These are phyloP conservation scores for Boechera stricta DNA, from an alignment of 345 rosid species.

Conservation along the genomic window DNA sequence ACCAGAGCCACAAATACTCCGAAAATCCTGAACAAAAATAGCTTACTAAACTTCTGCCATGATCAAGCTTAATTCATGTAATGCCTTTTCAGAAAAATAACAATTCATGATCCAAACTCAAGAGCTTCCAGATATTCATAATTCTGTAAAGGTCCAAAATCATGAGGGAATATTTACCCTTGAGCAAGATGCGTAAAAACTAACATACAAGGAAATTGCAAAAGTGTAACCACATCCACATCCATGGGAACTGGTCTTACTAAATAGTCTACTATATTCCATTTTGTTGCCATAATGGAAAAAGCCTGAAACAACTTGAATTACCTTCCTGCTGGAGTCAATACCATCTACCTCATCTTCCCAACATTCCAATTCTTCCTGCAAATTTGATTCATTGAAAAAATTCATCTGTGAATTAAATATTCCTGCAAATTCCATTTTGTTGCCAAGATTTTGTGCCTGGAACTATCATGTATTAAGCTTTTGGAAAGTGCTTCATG, in stretches of 20 bases:
- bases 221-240: neutral
- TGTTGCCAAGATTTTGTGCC: neutral
- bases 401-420: neutral
- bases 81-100: neutral
- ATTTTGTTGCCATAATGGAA: neutral
- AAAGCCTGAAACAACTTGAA: slow-evolving; percentile 5
- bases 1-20: neutral
- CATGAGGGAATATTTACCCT: neutral
- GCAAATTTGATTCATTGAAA: slow-evolving; percentile 35
- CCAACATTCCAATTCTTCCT: slow-evolving; percentile 77
- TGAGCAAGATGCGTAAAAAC: neutral
- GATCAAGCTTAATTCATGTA: neutral
- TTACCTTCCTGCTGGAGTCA: slow-evolving; percentile 59
- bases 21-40: neutral
- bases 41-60: slow-evolving; percentile 4
- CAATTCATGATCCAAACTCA: slow-evolving; percentile 7
- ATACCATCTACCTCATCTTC: slow-evolving; percentile 60
- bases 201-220: neutral
- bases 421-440: too few species aligned
- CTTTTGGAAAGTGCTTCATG: neutral
- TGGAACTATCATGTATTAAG: slow-evolving; percentile 1
- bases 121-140: neutral
- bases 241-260: slow-evolving; percentile 21
- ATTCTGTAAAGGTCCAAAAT: neutral
- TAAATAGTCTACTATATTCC: slow-evolving; percentile 9